Percentiles rank a stretch among this genome's conserved stretches.
Evolutionary conservation across 2,329 filamentous ascomycete species (phyloP).

Genomic region (Saccharata proteae): DNA sequence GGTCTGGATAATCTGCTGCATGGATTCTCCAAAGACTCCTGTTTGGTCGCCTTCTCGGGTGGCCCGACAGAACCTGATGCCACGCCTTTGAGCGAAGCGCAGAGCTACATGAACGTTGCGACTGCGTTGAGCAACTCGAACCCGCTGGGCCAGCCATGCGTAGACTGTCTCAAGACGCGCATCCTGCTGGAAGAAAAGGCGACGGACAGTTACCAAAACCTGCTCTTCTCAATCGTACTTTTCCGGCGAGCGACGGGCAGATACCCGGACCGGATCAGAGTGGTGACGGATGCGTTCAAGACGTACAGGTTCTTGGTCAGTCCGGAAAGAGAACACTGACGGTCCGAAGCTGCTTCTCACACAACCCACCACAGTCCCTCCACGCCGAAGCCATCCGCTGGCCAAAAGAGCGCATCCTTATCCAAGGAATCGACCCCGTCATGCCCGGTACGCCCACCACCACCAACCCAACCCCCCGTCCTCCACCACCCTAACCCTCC

Average conservation of each 20-base stretch:
- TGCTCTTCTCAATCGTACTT: slow-evolving; percentile 61
- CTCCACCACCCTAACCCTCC: neutral
- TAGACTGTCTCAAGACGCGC: slow-evolving; percentile 19
- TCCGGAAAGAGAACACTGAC: too few relatives aligned
- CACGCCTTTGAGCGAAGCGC: slow-evolving; percentile 21
- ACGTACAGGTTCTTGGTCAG: slow-evolving; percentile 23
- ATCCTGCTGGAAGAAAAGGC: slow-evolving; percentile 57
- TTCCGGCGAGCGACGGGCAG: slow-evolving; percentile 28
- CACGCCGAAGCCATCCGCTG: slow-evolving; percentile 29
- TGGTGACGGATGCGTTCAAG: slow-evolving; percentile 39
- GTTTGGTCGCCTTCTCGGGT: slow-evolving; percentile 61
- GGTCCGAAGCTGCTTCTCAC: too few relatives aligned
- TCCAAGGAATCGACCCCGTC: slow-evolving; percentile 34
- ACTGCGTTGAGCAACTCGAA: slow-evolving; percentile 11
- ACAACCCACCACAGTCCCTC: too few relatives aligned
- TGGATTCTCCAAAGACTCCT: slow-evolving; percentile 28
- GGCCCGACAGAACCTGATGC: slow-evolving; percentile 29
- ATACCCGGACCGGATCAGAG: slow-evolving; percentile 29
- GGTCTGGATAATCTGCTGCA: slow-evolving; percentile 44
- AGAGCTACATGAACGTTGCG: slow-evolving; percentile 24
- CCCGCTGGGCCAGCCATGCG: slow-evolving; percentile 20
- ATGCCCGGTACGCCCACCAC: slow-evolving; percentile 18
- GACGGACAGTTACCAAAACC: slow-evolving; percentile 76
- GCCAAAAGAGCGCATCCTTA: slow-evolving; percentile 27
- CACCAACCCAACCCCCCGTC: neutral